Evolutionary conservation across 495 filamentous ascomycete species (phyloP), one percentile per base, ranked within the genome.

Genomic region (Parathielavia appendiculata): DNA sequence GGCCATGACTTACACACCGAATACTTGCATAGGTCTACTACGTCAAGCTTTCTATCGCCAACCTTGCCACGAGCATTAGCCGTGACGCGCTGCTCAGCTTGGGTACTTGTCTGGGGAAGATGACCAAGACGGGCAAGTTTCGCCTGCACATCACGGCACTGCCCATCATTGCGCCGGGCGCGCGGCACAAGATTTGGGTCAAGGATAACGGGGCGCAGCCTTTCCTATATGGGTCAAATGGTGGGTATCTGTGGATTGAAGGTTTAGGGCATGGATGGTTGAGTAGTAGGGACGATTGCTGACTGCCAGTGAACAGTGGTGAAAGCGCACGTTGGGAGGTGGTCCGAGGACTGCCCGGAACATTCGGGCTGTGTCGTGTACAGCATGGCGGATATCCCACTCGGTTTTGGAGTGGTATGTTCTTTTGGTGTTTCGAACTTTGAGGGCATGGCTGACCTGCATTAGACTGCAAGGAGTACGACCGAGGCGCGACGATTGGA

Each of bases 151-250:
- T 93, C 67, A 92, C 89, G 1, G 87, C 89, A 5, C 80, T 97
- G 53, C 86, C 90, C 60, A 82, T 96, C 53, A 84, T 99, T 58
- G 87, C 92, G 19, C 83, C 88, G 40, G 87, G 95, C 73, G 91
- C 93, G 22, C 79, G 95, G 35, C 90, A 93, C 71, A 96, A 96
- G 81, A 81, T 96, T 54, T 97, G 89, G 89, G 85, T 99, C 57
- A 95, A 95, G 73, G 73, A 84, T 22, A 99, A 99, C 74, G 93
- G 95, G 47, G 90, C 91, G 71, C 93, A 95, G 88, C 90, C 91
- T 38, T 96, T 90, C 71, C 74, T 95, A 14, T 98, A 98, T 73
- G 93, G 68, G 35, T 66, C 62, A 7, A 71, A 71, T 22, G 63
- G 64, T 67, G 55, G 16, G 59, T 54, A 7, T 30, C 26, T 16